Evolutionary conservation across 1,284 basidiomycete genomes (phyloP), one percentile per base, ranked within the genome.

Genomic region (Porphyrellus sp.): DNA sequence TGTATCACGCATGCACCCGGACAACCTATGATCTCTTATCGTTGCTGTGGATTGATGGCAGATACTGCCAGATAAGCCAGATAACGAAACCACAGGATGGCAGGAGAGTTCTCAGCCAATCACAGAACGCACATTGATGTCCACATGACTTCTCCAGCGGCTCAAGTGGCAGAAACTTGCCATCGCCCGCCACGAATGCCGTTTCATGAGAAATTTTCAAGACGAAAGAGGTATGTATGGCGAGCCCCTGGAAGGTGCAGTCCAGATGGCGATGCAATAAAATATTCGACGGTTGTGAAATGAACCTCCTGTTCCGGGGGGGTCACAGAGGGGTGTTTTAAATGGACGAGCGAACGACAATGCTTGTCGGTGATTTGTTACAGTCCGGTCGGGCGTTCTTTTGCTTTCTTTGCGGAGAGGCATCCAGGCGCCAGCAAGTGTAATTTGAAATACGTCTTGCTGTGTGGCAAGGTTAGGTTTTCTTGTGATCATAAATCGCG

Each of bases 21-120:
- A 28, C 30, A 16, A 13, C 20, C 4, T 6, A 23, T 13, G 9
- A 5, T 4, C 11, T 38, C 2, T 11, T 8, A 31, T 24, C 4
- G 31, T 21, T 34, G 44, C 20, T 34, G 24, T 11, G 15, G n/a
- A 34, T n/a, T 21, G 18, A 35, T 9, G 24, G n/a, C n/a, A n/a
- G 18, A 21, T 5, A 13, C 13, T 20, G 3, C 15, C 15, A 13
- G 18, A 15, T 18, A 18, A 37, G 5, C 33, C 8, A 38, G 13
- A 40, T 44, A 21, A 44, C 27, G 31, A 35, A n/a, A 49, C 12
- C 41, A 50, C 48, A 31, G 47, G 40, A 47, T 31, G 47, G 33
- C 31, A 41, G 2, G 28, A 8, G 16, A 9, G 16, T 39, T 16
- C 27, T 44, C 9, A 24, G 23, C 56, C 56, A 58, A 57, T 58